Evolutionary conservation across 2,329 filamentous ascomycete genomes (phyloP).

Genomic region (Alternaria sp.): DNA sequence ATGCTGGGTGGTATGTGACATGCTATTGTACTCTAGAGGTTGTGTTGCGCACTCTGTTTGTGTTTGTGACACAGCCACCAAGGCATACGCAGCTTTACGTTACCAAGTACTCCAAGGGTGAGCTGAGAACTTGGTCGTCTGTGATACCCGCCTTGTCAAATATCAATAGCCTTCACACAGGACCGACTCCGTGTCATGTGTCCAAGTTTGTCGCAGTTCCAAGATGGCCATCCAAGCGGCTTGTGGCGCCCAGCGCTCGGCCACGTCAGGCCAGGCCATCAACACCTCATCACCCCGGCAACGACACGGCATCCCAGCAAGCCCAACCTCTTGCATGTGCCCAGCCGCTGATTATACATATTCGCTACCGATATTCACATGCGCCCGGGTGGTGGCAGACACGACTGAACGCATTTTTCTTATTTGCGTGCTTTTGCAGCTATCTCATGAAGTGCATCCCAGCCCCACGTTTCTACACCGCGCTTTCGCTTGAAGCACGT

Average conservation of each 20-base stretch:
- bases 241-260: constrained; percentile 20
- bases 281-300: constrained; percentile 39
- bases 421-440: constrained; percentile 4
- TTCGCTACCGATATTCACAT: constrained; percentile 22
- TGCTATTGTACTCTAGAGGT: background rate
- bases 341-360: constrained; percentile 32
- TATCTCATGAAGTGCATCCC: constrained; percentile 10
- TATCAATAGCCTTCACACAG: background rate
- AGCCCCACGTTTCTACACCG: constrained; percentile 22
- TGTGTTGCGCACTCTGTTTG: background rate
- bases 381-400: background rate
- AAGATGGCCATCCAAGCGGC: constrained; percentile 16
- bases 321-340: constrained; percentile 23
- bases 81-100: background rate
- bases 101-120: constrained; percentile 1
- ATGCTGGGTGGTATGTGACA: background rate
- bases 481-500: constrained; percentile 1
- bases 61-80: background rate
- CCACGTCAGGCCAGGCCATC: constrained; percentile 35
- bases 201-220: constrained; percentile 9
- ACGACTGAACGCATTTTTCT: constrained; percentile 2
- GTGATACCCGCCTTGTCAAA: constrained; percentile 2
- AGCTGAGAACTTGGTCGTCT: background rate
- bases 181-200: background rate
- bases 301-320: constrained; percentile 21